phyloP scores from a whole-genome alignment of 2,329 filamentous ascomycete genomes.

The Fusarium sp. region DNA sequence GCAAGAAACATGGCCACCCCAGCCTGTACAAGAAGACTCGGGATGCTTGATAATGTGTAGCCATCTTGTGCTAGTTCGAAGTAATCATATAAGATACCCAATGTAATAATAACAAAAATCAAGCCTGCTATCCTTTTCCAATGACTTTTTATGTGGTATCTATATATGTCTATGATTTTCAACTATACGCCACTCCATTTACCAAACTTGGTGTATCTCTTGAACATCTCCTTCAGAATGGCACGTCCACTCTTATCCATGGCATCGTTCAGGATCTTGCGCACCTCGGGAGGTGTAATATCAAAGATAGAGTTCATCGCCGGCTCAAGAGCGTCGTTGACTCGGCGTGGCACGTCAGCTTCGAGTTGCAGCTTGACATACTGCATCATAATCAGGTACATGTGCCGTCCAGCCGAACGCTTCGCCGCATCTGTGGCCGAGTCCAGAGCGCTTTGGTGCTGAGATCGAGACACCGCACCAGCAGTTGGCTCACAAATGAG shows the following conservation, averaged over 20 bases:
- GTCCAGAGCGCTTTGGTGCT: constrained; percentile 61
- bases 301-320: constrained; percentile 69
- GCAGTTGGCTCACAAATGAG: constrained; percentile 69
- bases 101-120: constrained; percentile 29
- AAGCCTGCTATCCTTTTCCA: constrained; percentile 5
- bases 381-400: constrained; percentile 68
- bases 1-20: constrained; percentile 68
- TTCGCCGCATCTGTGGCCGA: constrained; percentile 71
- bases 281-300: constrained; percentile 65
- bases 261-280: constrained; percentile 68
- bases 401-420: constrained; percentile 69
- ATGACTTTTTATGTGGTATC: constrained; percentile 34
- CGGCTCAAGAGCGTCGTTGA: constrained; percentile 67
- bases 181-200: constrained; percentile 70
- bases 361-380: constrained; percentile 72
- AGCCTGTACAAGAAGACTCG: constrained; percentile 56
- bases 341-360: constrained; percentile 59
- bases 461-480: constrained; percentile 62
- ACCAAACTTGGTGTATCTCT: constrained; percentile 70
- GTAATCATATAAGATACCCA: constrained; percentile 34
- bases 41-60: constrained; percentile 1
- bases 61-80: background rate
- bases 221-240: constrained; percentile 68
- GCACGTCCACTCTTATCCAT: constrained; percentile 69
- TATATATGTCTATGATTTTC: constrained; percentile 20